Evolutionary conservation across 1,284 basidiomycete species (phyloP).

Genomic region (Apiotrichum akiyoshidainum): DNA sequence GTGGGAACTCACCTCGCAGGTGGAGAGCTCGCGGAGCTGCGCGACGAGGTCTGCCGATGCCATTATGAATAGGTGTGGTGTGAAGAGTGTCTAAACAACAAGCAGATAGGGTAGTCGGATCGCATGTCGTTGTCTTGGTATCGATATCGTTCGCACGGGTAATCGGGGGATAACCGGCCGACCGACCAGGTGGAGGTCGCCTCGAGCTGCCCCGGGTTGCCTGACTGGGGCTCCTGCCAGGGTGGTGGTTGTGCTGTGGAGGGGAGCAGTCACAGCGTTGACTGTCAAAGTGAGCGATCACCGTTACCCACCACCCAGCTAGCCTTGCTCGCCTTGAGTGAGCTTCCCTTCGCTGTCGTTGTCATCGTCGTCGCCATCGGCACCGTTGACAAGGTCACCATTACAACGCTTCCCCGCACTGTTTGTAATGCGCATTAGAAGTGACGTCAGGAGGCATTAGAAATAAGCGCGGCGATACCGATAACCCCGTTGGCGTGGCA

Average conservation of each 20-base stretch:
- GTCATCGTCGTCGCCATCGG: neutral
- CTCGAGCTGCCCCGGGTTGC: no score
- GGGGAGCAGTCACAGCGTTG: no score
- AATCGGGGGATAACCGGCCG: neutral
- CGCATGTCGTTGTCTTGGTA: no score
- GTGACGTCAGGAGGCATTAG: neutral
- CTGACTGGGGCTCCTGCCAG: no score
- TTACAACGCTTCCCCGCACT: neutral
- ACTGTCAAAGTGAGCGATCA: no score
- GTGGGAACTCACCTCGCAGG: conserved; percentile 28
- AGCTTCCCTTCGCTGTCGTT: neutral
- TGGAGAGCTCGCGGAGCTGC: conserved; percentile 21
- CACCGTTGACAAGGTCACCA: neutral
- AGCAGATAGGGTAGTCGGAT: no score
- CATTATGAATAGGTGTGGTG: conserved; percentile 1
- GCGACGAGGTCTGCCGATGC: conserved; percentile 3
- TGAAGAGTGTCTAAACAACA: no score
- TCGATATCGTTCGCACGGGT: neutral
- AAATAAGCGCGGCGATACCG: no score
- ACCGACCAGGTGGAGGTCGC: neutral
- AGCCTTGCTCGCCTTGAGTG: neutral
- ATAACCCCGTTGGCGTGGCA: no score
- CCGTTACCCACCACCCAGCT: neutral
- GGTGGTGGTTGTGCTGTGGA: no score
- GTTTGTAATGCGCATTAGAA: neutral